Base-by-base conservation (phyloP, 2,329 filamentous ascomycete species). In the Waltergamsia citrina region DNA sequence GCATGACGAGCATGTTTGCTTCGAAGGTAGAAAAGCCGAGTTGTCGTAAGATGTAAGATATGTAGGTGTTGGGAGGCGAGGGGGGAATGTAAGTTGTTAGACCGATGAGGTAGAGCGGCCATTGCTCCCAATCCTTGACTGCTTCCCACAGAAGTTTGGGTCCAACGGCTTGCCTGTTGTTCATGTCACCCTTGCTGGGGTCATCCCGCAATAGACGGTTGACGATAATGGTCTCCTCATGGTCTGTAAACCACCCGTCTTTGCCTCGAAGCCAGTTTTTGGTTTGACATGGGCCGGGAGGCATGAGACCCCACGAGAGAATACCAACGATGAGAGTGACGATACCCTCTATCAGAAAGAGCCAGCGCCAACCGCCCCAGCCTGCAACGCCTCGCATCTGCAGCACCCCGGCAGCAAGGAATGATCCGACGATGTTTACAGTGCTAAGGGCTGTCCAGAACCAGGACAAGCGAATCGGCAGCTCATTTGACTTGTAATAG, bases 401-500 rank as follows among this genome's bases (percentile, higher is more conserved):
- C 4, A 56, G 36, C n/a, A 59, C 47, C 2, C 57, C 58, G 8
- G 52, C 53, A 0, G 57, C 77, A 63, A 38, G 71, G 62, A 48
- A 63, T 47, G 62, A 71, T 47, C 34, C 74, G 1, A 63, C 44
- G 21, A 78, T 72, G 26, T 69, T 63, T 0, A 70, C 70, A 0
- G 62, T 63, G 37, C 70, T 69, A 10, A 81, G 74, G 0, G 78
- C 69, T 0, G 75, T 74, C 82, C 81, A 87, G 57, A 86, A 86
- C 74, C 43, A 74, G 9, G 49, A 73, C 14, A 87, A 57, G 2
- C 83, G 70, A 9, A 71, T 67, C 0, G 81, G 79, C 0, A 88
- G 61, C 50, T 87, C 83, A 34, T 67, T 67, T 1, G 74, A 74
- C 29, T 74, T 86, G 58, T 86, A 88, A 55, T 81, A 88, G 53